phyloP scores from a whole-genome alignment of 805 yeast species.

The Candida qinlingensis region DNA sequence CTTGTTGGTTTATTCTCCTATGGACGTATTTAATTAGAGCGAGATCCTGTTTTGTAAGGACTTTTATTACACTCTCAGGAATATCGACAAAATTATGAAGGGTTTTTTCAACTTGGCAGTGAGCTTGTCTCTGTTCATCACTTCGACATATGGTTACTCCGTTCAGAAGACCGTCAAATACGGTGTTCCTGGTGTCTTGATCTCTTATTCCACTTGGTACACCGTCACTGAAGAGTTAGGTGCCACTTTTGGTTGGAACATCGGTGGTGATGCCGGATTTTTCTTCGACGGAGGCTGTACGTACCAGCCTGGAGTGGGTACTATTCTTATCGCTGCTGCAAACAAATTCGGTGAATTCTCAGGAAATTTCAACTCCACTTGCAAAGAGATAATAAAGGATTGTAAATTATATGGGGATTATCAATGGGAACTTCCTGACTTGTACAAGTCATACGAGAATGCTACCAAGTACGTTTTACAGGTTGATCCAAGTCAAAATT shows the following conservation, averaged over 20 bases:
- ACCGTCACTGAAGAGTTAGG: not conserved
- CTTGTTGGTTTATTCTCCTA: not conserved
- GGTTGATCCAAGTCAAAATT: slow-evolving; percentile 2
- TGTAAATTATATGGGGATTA: not conserved
- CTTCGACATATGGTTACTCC: not conserved
- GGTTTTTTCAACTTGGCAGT: no score
- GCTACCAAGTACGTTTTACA: slow-evolving; percentile 24
- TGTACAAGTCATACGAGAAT: slow-evolving; percentile 25
- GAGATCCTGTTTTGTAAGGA: not conserved
- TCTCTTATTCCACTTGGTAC: not conserved
- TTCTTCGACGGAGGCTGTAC: slow-evolving; percentile 5
- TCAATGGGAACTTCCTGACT: slow-evolving; percentile 9
- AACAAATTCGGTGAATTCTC: slow-evolving; percentile 9
- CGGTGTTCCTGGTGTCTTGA: not conserved
- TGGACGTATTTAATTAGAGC: not conserved
- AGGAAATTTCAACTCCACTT: slow-evolving; percentile 10
- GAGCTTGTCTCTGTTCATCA: not conserved
- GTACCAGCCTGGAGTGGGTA: slow-evolving; percentile 15
- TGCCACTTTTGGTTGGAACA: not conserved
- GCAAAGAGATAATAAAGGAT: not conserved
- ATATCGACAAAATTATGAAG: no score
- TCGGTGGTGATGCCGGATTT: not conserved
- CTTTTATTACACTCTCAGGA: not conserved
- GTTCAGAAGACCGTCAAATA: not conserved
- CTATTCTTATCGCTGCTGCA: slow-evolving; percentile 8